A percentile compares a stretch with the other conserved stretches of the same genome.
Conservation (phyloP, 2,329 filamentous ascomycete genomes). For the Metarhizium humberi region DNA sequence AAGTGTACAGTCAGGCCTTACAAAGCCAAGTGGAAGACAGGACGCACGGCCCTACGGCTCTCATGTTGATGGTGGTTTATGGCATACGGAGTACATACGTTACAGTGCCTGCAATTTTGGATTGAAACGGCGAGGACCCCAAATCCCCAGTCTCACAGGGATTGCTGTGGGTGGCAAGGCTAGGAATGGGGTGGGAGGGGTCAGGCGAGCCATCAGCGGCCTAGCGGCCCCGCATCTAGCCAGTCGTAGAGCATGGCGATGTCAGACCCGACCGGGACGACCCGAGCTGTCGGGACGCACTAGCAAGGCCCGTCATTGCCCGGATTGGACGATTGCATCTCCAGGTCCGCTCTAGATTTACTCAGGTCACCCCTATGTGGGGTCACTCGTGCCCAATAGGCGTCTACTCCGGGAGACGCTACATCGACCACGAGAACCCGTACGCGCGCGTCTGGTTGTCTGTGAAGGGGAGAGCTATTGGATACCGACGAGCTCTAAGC, state of each 20-base stretch:
- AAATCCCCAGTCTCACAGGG: not conserved
- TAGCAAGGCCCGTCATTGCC: conserved; percentile 13
- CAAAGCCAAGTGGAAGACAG: not conserved
- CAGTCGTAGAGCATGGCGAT: conserved; percentile 15
- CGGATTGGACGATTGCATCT: conserved; percentile 11
- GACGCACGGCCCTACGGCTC: not conserved
- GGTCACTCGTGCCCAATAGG: conserved; percentile 15
- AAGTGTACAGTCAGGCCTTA: not conserved
- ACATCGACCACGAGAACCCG: conserved; percentile 10
- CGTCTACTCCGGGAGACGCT: conserved; percentile 12
- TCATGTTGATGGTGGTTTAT: not conserved
- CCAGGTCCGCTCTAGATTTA: not conserved
- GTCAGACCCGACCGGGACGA: conserved; percentile 15
- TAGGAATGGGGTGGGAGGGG: not conserved
- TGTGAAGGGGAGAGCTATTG: conserved; percentile 16
- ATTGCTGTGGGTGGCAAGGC: not conserved
- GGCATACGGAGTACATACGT: not conserved
- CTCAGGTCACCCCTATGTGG: conserved; percentile 9
- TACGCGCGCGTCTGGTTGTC: conserved; percentile 22
- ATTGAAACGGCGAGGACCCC: conserved; percentile 1
- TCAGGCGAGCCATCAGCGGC: not conserved
- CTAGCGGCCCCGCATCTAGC: conserved; percentile 14
- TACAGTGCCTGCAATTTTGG: not conserved
- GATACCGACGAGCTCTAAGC: conserved; percentile 20
- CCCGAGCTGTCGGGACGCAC: conserved; percentile 27